These are phyloP conservation scores for Cryphonectria naterciae DNA, from an alignment of 2,329 filamentous ascomycete species.

Conservation along the genomic window DNA sequence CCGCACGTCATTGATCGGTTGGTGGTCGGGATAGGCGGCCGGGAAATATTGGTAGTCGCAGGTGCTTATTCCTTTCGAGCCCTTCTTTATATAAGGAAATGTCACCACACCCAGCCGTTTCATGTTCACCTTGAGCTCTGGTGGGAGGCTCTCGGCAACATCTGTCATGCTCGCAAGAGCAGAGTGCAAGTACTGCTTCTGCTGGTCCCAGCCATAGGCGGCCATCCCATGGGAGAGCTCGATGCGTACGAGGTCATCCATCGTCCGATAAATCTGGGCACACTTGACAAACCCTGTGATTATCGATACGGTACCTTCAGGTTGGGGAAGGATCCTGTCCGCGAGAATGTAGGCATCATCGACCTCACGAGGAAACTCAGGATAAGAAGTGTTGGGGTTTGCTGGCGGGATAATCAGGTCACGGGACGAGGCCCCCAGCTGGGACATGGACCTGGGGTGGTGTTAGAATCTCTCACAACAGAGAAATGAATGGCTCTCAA, in stretches of 20 bases:
- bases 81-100: constrained; percentile 37
- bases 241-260: constrained; percentile 76
- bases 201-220: constrained; percentile 76
- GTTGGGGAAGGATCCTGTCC: constrained; percentile 71
- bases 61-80: constrained; percentile 44
- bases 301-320: constrained; percentile 68
- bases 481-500: background rate
- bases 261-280: constrained; percentile 77
- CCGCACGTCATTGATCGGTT: constrained; percentile 55
- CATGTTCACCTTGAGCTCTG: constrained; percentile 56
- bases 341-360: constrained; percentile 82
- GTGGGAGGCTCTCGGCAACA: constrained; percentile 68
- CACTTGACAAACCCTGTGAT: constrained; percentile 82
- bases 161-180: constrained; percentile 72
- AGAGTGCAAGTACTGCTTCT: constrained; percentile 72
- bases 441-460: constrained; percentile 68
- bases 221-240: constrained; percentile 83
- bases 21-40: constrained; percentile 51
- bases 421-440: constrained; percentile 72
- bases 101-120: constrained; percentile 52
- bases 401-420: constrained; percentile 77
- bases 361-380: constrained; percentile 77
- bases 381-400: constrained; percentile 75
- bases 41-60: constrained; percentile 57
- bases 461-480: constrained; percentile 28